Evolutionary conservation across 768 basidiomycete genomes (phyloP), one percentile per base, ranked within the genome.

Genomic region (Phylloporus sp.): DNA sequence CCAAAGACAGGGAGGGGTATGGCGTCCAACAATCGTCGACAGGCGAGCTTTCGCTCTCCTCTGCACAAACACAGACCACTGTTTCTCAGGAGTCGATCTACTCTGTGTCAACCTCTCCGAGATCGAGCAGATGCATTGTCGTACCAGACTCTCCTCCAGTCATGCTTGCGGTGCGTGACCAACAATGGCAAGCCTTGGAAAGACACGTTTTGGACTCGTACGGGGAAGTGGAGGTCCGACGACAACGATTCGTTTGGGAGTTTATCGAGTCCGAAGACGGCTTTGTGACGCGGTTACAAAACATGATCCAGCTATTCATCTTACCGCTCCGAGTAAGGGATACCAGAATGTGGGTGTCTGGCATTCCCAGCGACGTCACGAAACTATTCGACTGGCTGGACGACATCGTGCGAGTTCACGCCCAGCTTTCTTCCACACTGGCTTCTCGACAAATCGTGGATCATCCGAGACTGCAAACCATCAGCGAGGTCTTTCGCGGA

Each of bases 331-430:
- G 89, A 8, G 73, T 79, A 3, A 79, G 83, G 50, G 76, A 84
- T 54, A 81, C 76, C 38, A 80, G 80, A 42, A 61, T 71, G 2
- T 96, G 92, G 90, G 84, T 95, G 29, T 69, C 79, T 2, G 91
- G 91, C 15, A 77, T 97, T 15, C 90, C 91, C 1, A 51, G 69
- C 3, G 76, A 81, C 28, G 73, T 91, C 11, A 75, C 82, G 1
- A 78, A 80, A 10, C 71, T 92, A 18, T 81, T 97, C 50, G 90
- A 93, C 64, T 90, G 88, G 84, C 68, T 94, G 40, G 90, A 94
- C 54, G 89, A 90, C 55, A 88, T 97, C 50, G 72, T 85, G 9
- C 81, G 83, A 44, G 70, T 93, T 2, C 93, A 96, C 54, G 68
- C 71, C 5, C 76, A 82, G 48, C 70, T 96, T 21, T 71, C 75